phyloP scores from a whole-genome alignment of 352 stramenopile species.

The Phytopythium ostracodes region DNA sequence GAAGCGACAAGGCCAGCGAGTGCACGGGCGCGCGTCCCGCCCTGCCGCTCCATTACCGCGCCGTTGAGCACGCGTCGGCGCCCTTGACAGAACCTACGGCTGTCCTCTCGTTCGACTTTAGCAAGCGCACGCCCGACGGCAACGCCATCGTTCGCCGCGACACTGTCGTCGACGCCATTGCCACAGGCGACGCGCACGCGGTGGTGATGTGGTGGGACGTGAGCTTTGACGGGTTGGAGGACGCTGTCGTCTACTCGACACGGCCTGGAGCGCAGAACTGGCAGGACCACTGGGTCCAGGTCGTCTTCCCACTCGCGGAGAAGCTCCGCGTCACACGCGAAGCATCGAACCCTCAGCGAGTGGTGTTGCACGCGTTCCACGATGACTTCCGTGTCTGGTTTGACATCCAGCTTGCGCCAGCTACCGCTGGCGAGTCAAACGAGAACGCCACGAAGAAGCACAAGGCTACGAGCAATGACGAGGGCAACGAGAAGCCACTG shows the following conservation, averaged over 20 bases:
- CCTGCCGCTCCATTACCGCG: slow-evolving; percentile 60
- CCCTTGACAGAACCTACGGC: slow-evolving; percentile 34
- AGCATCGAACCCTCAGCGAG: slow-evolving; percentile 4
- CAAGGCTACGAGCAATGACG: slow-evolving; percentile 14
- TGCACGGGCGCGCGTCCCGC: slow-evolving; percentile 64
- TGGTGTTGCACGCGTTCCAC: slow-evolving; percentile 56
- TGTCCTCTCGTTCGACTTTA: slow-evolving; percentile 73
- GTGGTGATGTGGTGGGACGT: slow-evolving; percentile 84
- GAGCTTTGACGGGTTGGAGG: slow-evolving; percentile 39
- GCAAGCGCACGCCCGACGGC: slow-evolving; percentile 16
- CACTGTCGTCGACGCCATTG: slow-evolving; percentile 28
- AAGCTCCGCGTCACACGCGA: slow-evolving; percentile 15
- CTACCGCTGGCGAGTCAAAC: slow-evolving; percentile 6
- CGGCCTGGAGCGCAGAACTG: slow-evolving; percentile 61
- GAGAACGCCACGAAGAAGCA: slow-evolving; percentile 30
- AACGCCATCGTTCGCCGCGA: slow-evolving; percentile 23
- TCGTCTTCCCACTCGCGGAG: slow-evolving; percentile 59
- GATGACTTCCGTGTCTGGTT: slow-evolving; percentile 83
- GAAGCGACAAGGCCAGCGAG: slow-evolving; percentile 48
- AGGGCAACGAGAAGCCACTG: slow-evolving; percentile 35
- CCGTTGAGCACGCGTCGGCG: slow-evolving; percentile 30
- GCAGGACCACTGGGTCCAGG: slow-evolving; percentile 83
- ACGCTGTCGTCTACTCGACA: slow-evolving; percentile 65
- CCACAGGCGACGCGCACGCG: slow-evolving; percentile 42
- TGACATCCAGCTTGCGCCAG: slow-evolving; percentile 31